phyloP scores from a whole-genome alignment of 805 yeast genomes.

The Ogataea wickerhamii region DNA sequence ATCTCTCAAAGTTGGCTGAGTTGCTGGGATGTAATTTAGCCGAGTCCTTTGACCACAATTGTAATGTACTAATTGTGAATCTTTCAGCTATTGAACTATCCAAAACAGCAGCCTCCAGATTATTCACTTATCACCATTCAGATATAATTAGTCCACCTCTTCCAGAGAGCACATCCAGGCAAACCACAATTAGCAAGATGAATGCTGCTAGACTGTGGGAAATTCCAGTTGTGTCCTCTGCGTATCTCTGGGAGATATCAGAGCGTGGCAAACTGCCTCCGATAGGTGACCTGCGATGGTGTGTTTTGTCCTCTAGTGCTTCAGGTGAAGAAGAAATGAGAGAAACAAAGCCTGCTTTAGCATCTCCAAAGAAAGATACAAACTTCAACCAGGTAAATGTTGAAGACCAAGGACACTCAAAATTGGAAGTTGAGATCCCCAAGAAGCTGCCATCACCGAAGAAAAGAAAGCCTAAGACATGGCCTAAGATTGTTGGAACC shows the following conservation, averaged over 20 bases:
- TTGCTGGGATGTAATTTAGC: constrained; percentile 50
- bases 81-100: constrained; percentile 43
- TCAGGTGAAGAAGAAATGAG: background rate
- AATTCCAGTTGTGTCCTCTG: constrained; percentile 55
- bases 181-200: constrained; percentile 51
- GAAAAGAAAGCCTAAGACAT: constrained; percentile 40
- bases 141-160: constrained; percentile 24
- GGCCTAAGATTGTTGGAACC: constrained; percentile 47
- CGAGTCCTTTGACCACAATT: constrained; percentile 43
- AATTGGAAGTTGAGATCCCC: constrained; percentile 17
- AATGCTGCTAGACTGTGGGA: constrained; percentile 55
- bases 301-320: constrained; percentile 41
- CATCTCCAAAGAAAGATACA: background rate
- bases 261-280: constrained; percentile 38
- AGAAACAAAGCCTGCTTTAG: background rate
- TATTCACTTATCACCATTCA: constrained; percentile 37
- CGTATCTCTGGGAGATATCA: constrained; percentile 51
- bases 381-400: background rate
- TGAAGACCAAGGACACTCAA: background rate
- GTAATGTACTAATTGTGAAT: constrained; percentile 58
- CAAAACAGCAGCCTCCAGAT: constrained; percentile 37
- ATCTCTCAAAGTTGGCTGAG: constrained; percentile 51
- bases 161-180: constrained; percentile 12
- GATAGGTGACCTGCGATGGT: constrained; percentile 48
- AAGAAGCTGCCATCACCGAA: constrained; percentile 53